Percentiles rank a stretch among this genome's conserved stretches.
Evolutionary conservation across 2,329 filamentous ascomycete species (phyloP).

Genomic region (Fusarium sp.): DNA sequence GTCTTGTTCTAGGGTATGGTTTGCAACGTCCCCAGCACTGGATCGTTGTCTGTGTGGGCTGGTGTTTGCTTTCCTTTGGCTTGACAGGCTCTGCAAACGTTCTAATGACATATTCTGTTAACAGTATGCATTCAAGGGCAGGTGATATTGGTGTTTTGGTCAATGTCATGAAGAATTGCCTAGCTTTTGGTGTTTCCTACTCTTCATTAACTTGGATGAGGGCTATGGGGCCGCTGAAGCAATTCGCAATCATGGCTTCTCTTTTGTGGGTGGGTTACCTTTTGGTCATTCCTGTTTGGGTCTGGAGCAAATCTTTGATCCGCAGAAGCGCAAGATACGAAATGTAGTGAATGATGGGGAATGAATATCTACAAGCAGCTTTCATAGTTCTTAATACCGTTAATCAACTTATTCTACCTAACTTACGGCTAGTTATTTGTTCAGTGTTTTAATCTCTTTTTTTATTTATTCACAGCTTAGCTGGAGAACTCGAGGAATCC

Average conservation of each 20-base stretch:
- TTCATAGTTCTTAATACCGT: fast-evolving
- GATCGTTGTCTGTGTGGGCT: slow-evolving; percentile 2
- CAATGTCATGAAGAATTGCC: slow-evolving; percentile 13
- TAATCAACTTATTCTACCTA: too few species aligned
- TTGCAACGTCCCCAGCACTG: not conserved
- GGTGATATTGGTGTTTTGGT: slow-evolving; percentile 18
- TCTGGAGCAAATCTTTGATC: not conserved
- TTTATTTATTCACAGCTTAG: too few species aligned
- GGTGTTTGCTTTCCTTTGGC: slow-evolving; percentile 3
- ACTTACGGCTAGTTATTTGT: too few species aligned
- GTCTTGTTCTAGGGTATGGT: not conserved
- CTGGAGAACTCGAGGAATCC: too few species aligned
- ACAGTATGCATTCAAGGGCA: not conserved
- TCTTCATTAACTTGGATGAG: not conserved
- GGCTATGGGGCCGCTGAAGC: not conserved
- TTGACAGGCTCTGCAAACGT: slow-evolving; percentile 14
- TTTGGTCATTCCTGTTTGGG: not conserved
- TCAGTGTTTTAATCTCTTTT: too few species aligned
- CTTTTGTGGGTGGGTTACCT: slow-evolving; percentile 8
- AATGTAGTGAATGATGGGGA: fast-evolving
- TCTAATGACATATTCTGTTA: slow-evolving; percentile 8
- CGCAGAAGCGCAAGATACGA: not conserved
- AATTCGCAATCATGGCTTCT: slow-evolving; percentile 1
- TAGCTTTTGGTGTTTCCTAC: slow-evolving; percentile 14
- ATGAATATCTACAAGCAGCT: fast-evolving